phyloP scores from a whole-genome alignment of 2,329 filamentous ascomycete species.

The Claviceps pazoutovae region DNA sequence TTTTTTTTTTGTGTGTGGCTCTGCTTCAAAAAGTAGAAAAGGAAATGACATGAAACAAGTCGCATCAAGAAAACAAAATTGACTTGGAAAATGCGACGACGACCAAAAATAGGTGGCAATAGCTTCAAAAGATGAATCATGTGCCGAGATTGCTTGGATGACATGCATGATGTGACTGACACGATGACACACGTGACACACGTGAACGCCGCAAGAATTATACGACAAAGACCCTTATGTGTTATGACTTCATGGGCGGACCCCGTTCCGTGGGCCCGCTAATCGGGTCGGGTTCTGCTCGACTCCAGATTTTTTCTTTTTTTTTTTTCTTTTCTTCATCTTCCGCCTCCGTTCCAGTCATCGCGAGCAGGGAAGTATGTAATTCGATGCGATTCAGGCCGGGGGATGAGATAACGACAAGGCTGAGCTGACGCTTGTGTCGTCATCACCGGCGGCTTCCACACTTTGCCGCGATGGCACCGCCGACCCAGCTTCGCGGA shows the following conservation, averaged over 20 bases:
- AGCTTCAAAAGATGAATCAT: not conserved
- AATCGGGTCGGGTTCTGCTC: not conserved
- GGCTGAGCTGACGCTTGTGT: conserved; percentile 4
- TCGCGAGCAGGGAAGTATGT: not conserved
- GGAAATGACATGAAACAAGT: not conserved
- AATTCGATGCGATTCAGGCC: not conserved
- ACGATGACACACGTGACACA: not conserved
- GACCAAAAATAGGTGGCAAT: too few relatives aligned
- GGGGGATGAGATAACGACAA: conserved; percentile 1
- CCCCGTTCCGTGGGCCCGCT: conserved; percentile 2
- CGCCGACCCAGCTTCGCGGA: not conserved
- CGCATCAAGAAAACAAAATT: not conserved
- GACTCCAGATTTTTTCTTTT: conserved; percentile 1
- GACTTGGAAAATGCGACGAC: too few relatives aligned
- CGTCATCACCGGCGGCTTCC: not conserved
- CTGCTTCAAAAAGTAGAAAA: too few relatives aligned
- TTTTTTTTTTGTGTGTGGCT: too few relatives aligned
- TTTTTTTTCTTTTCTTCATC: not conserved
- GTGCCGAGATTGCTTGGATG: not conserved
- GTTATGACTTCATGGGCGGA: conserved; percentile 4
- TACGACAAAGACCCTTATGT: conserved; percentile 2
- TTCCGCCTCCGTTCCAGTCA: not conserved
- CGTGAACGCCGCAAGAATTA: not conserved
- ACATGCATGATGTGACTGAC: not conserved
- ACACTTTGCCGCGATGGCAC: not conserved